Conservation (phyloP, 2,329 filamentous ascomycete species). For the Leptographium lundbergii region DNA sequence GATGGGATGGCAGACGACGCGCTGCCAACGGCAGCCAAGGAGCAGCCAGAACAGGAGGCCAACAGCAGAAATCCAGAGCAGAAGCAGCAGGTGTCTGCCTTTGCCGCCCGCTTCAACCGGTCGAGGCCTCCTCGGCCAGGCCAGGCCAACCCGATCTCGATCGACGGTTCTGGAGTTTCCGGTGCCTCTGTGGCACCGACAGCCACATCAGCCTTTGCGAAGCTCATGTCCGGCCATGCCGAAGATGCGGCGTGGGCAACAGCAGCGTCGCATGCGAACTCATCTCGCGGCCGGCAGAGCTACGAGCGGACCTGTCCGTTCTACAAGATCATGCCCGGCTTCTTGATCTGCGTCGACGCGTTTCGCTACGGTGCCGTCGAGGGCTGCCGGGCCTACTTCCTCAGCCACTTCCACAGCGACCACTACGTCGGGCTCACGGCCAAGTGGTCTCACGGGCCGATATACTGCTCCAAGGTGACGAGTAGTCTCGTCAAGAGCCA, state of each 20-base stretch:
- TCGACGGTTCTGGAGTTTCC: conserved; percentile 23
- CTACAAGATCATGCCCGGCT: conserved; percentile 93
- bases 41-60: neutral
- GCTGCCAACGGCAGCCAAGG: neutral
- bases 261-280: conserved; percentile 67
- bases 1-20: conserved; percentile 36
- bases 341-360: conserved; percentile 88
- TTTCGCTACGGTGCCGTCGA: conserved; percentile 91
- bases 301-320: conserved; percentile 91
- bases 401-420: conserved; percentile 96
- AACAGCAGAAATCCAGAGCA: conserved; percentile 14
- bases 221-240: conserved; percentile 82
- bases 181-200: conserved; percentile 2
- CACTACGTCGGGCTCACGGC: conserved; percentile 88
- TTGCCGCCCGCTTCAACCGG: conserved; percentile 48
- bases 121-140: conserved; percentile 63
- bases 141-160: conserved; percentile 64
- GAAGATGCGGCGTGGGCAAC: conserved; percentile 84
- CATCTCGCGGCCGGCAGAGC: conserved; percentile 71
- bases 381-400: conserved; percentile 86
- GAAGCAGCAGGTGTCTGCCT: conserved; percentile 20
- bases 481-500: conserved; percentile 81
- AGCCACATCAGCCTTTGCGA: conserved; percentile 67
- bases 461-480: conserved; percentile 91
- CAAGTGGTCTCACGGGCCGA: conserved; percentile 84